Evolutionary conservation across 352 stramenopile species (phyloP), one percentile per base, ranked within the genome.

Genomic region (Hyphochytrium catenoides): DNA sequence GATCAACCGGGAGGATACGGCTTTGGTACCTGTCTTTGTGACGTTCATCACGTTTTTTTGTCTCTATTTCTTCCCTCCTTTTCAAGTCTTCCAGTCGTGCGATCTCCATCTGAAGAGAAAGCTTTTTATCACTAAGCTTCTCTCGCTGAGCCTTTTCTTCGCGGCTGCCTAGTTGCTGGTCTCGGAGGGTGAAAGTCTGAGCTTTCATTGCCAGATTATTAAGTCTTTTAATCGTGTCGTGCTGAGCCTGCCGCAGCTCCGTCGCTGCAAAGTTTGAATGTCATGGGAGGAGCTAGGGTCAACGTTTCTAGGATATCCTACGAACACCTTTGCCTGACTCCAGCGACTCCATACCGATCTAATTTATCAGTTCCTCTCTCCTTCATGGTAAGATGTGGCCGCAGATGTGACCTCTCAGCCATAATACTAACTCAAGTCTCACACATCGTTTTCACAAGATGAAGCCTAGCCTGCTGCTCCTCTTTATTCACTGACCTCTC

Each of bases 71-170:
- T 43, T 94, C 79, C 39, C 88, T 72, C 20, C 55, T 49, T 44
- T 91, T 77, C 2, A 95, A 57, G 12, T 85, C 78, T 41, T 86
- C 63, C 11, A 95, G 59, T 1, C 83, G 69, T 50, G 92, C 71
- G 29, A 93, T 72, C 51, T 94, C 79, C 79, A 93, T 95, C 29
- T 85, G 56, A 29, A 89, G 54, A 36, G 93, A 88, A 70, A 93
- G 87, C 35, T 86, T 74, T 14, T 79, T 61, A 34, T 95, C 78
- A 55, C 93, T 91, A 44, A 88, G 57, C 19, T 73, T 53, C 18
- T 86, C 66, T 8, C 70, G 54, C 5, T 74, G 58, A 47, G 72
- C 62, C 1, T 74, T 46, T 14, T 62, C 51, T 19, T 62, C 41
- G 31, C 72, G 62, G 22, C 75, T 48, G 36, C 71, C 58, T 7